Percentiles rank a stretch among this genome's conserved stretches.
phyloP scores from a whole-genome alignment of 73 alveolate species.

The Symbiodinium pilosum region DNA sequence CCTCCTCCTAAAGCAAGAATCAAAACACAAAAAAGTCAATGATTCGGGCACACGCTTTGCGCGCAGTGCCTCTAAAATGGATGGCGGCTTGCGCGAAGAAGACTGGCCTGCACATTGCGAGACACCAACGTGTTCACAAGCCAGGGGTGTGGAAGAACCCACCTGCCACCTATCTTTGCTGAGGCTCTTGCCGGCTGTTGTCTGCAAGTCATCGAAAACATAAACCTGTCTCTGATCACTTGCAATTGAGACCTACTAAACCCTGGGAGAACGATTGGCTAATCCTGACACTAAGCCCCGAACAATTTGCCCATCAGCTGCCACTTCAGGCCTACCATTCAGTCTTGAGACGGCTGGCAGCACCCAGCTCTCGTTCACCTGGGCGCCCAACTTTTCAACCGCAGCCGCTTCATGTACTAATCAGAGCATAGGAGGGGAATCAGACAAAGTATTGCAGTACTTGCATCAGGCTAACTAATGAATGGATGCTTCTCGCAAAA shows the following conservation, averaged over 20 bases:
- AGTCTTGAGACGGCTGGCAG: constrained; percentile 50
- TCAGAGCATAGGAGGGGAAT: neutral
- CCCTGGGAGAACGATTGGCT: neutral
- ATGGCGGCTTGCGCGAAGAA: constrained; percentile 20
- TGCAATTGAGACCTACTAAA: neutral
- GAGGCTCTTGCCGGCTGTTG: neutral
- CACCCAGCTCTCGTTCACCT: constrained; percentile 93
- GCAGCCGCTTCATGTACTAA: too few species aligned
- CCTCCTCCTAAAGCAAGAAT: constrained; percentile 16
- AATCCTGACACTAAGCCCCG: neutral
- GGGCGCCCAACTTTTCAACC: too few species aligned
- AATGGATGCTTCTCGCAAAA: too few species aligned
- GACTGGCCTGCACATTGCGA: neutral
- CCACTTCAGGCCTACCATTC: constrained; percentile 91
- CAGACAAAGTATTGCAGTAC: neutral
- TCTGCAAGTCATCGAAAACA: constrained; percentile 67
- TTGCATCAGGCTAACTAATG: neutral
- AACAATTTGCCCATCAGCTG: constrained; percentile 43
- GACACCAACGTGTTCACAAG: neutral
- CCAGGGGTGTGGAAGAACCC: neutral
- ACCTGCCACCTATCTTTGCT: neutral
- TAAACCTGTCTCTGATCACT: neutral
- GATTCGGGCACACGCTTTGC: neutral
- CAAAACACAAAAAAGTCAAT: neutral
- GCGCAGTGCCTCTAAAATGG: constrained; percentile 20